These are phyloP conservation scores for Hypomyces rosellus DNA, from an alignment of 2,329 filamentous ascomycete genomes.

Conservation along the genomic window DNA sequence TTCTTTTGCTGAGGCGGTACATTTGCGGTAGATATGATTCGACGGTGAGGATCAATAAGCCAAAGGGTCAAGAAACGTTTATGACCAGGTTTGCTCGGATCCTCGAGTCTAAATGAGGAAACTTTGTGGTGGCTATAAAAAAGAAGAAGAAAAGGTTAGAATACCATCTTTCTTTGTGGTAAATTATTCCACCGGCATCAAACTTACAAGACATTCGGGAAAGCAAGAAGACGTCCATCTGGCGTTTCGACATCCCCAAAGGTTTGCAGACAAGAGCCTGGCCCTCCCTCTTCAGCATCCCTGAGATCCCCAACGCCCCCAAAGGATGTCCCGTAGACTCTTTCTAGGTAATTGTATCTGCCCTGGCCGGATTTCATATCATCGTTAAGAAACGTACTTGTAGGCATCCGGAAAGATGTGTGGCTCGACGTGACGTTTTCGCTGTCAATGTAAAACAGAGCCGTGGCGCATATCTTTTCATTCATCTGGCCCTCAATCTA, in stretches of 20 bases:
- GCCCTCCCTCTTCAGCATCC: neutral
- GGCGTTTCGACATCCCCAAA: slow-evolving; percentile 18
- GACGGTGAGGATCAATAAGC: slow-evolving; percentile 44
- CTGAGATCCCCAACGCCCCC: no score
- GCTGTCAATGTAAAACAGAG: slow-evolving; percentile 19
- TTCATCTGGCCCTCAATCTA: slow-evolving; percentile 22
- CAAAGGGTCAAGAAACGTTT: slow-evolving; percentile 47
- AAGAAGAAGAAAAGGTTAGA: neutral
- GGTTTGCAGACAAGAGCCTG: slow-evolving; percentile 12
- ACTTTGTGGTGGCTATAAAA: slow-evolving; percentile 6
- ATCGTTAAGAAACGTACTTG: neutral
- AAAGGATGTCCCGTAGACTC: slow-evolving; percentile 12
- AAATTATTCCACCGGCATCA: no score
- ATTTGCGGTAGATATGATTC: slow-evolving; percentile 28
- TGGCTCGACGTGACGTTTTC: slow-evolving; percentile 10
- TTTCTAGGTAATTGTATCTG: slow-evolving; percentile 11
- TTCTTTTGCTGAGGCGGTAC: slow-evolving; percentile 27
- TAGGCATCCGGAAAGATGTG: slow-evolving; percentile 9
- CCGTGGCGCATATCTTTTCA: slow-evolving; percentile 23
- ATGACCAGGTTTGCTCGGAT: slow-evolving; percentile 43
- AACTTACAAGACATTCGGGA: slow-evolving; percentile 20
- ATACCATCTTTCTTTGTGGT: neutral
- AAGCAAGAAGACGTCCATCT: slow-evolving; percentile 19
- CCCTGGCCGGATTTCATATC: neutral
- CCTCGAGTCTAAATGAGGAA: slow-evolving; percentile 38